Percentiles rank a stretch among this genome's conserved stretches.
Conservation (phyloP, 345 rosid genomes). For the Jatropha curcas region DNA sequence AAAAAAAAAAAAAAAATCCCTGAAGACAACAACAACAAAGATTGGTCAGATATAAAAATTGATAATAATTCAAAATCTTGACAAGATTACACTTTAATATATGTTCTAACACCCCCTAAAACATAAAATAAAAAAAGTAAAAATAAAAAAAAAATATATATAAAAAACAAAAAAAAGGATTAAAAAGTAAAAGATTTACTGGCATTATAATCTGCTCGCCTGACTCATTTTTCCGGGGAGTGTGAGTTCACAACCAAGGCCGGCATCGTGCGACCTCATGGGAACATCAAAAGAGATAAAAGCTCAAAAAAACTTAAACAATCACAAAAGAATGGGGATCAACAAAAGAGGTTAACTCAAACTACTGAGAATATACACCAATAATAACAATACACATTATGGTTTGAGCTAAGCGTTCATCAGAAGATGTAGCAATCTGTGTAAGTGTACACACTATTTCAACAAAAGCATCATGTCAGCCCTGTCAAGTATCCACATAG, state of each 20-base stretch:
- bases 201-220: conserved; percentile 99
- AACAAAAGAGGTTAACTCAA: not conserved
- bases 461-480: conserved; percentile 98
- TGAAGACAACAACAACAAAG: too few species aligned
- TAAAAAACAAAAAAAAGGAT: too few species aligned
- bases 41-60: too few species aligned
- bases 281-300: conserved; percentile 27
- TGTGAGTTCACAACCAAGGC: conserved; percentile 96
- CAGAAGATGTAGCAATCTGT: conserved; percentile 72
- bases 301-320: conserved; percentile 21
- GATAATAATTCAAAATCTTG: too few species aligned
- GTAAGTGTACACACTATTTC: conserved; percentile 90
- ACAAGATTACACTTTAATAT: too few species aligned
- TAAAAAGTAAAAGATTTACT: conserved; percentile 57
- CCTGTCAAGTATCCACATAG: conserved; percentile 39
- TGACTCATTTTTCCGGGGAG: conserved; percentile 99
- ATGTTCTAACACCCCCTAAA: too few species aligned
- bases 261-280: conserved; percentile 91
- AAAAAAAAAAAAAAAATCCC: too few species aligned
- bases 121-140: too few species aligned
- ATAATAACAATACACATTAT: too few species aligned
- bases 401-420: conserved; percentile 80
- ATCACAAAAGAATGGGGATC: not conserved
- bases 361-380: too few species aligned
- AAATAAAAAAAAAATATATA: too few species aligned